phyloP scores from a whole-genome alignment of 805 yeast genomes.

The Metschnikowia anglica region DNA sequence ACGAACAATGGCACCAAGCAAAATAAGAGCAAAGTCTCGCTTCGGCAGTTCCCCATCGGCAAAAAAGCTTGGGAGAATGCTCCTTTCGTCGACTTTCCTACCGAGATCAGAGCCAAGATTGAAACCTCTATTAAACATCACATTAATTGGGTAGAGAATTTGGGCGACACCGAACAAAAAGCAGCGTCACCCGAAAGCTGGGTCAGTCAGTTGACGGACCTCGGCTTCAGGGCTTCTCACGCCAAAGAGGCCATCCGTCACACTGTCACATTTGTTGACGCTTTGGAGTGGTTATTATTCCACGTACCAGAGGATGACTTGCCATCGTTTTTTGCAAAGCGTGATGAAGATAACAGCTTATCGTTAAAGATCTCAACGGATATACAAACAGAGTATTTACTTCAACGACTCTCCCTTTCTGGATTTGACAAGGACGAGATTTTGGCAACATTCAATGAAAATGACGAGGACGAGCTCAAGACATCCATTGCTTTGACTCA shows the following conservation, averaged over 20 bases:
- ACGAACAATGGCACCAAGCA: neutral
- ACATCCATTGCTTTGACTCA: constrained; percentile 54
- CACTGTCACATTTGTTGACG: constrained; percentile 47
- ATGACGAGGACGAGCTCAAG: constrained; percentile 45
- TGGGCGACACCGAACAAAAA: neutral
- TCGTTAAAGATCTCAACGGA: constrained; percentile 57
- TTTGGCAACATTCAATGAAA: constrained; percentile 43
- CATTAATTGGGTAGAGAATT: constrained; percentile 50
- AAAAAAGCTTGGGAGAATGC: constrained; percentile 70
- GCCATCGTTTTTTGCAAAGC: constrained; percentile 62
- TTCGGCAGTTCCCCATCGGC: constrained; percentile 33
- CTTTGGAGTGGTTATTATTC: constrained; percentile 75
- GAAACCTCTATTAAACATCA: constrained; percentile 61
- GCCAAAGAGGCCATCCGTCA: constrained; percentile 69
- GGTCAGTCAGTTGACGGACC: constrained; percentile 11
- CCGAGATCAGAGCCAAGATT: constrained; percentile 59
- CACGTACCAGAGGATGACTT: constrained; percentile 94
- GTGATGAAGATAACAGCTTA: constrained; percentile 56
- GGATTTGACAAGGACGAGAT: constrained; percentile 74
- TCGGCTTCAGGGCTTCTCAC: constrained; percentile 70
- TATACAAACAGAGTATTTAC: constrained; percentile 53
- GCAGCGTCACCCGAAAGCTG: constrained; percentile 10
- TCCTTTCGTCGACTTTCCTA: constrained; percentile 64
- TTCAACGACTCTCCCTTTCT: constrained; percentile 57
- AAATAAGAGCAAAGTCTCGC: constrained; percentile 1